A percentile compares a stretch with the other conserved stretches of the same genome.
Evolutionary conservation across 768 basidiomycete genomes (phyloP).

Genomic region (Leccinum longicurvipes): DNA sequence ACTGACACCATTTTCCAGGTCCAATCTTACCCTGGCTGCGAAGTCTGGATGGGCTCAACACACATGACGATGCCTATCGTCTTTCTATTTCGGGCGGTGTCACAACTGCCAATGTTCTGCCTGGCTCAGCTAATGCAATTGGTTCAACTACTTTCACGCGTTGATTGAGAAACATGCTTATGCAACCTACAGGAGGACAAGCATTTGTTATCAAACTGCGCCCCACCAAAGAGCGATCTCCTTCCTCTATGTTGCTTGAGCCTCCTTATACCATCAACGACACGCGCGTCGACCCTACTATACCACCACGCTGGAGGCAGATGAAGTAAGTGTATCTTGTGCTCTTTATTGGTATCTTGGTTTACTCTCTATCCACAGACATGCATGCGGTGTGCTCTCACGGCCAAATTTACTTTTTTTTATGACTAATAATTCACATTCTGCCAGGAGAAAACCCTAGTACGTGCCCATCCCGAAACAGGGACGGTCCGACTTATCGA

Average conservation of each 20-base stretch:
- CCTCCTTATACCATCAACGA: conserved; percentile 65
- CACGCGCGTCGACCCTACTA: conserved; percentile 35
- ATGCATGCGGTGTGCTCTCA: conserved; percentile 51
- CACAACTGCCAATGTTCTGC: conserved; percentile 78
- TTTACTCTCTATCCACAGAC: conserved; percentile 33
- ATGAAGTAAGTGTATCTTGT: conserved; percentile 56
- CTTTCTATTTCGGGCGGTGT: conserved; percentile 85
- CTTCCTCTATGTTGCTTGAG: conserved; percentile 81
- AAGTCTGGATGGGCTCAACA: conserved; percentile 81
- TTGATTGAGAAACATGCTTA: conserved; percentile 6
- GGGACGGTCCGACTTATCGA: conserved; percentile 1
- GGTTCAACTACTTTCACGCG: conserved; percentile 41
- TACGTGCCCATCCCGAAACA: conserved; percentile 11
- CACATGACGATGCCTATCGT: conserved; percentile 72
- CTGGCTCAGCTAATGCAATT: conserved; percentile 74
- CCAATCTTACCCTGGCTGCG: conserved; percentile 76
- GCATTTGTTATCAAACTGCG: conserved; percentile 86
- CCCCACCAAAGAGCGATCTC: conserved; percentile 68
- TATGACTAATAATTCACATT: conserved; percentile 1
- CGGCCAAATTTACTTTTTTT: not conserved
- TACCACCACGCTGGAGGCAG: conserved; percentile 68
- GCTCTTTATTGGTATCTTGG: not conserved
- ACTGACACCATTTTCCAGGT: conserved; percentile 24
- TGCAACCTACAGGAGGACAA: conserved; percentile 62
- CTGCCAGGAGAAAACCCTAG: conserved; percentile 47